These are phyloP conservation scores for Trichocladium uniseriatum DNA, from an alignment of 495 filamentous ascomycete genomes.

Conservation along the genomic window DNA sequence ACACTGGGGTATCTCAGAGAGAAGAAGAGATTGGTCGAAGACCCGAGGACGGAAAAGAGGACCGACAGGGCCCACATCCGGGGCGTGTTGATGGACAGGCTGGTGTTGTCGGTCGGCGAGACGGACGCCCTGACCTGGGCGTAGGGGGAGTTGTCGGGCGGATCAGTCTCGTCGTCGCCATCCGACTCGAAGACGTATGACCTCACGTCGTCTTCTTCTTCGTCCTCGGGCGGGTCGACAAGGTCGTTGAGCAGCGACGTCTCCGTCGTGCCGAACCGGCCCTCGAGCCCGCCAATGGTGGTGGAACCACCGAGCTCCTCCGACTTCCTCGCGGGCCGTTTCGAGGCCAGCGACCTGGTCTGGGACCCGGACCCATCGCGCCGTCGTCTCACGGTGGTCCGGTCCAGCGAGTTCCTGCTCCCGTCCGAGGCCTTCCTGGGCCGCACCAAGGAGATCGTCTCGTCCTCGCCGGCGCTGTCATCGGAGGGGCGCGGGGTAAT, in stretches of 20 bases:
- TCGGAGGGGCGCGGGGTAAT: constrained; percentile 29
- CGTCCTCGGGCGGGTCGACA: constrained; percentile 17
- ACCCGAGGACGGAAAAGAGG: constrained; percentile 69
- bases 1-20: constrained; percentile 78
- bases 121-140: constrained; percentile 72
- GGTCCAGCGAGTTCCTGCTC: neutral
- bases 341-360: constrained; percentile 5
- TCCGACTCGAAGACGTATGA: constrained; percentile 21
- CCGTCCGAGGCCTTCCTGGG: constrained; percentile 8
- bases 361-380: constrained; percentile 15
- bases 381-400: constrained; percentile 4
- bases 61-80: constrained; percentile 78
- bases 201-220: constrained; percentile 20
- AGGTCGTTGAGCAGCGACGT: constrained; percentile 29
- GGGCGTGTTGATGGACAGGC: constrained; percentile 72
- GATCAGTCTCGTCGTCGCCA: constrained; percentile 35
- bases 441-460: constrained; percentile 16
- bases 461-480: constrained; percentile 10
- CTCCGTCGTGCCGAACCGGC: constrained; percentile 38
- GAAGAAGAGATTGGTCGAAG: constrained; percentile 77
- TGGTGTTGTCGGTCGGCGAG: constrained; percentile 58
- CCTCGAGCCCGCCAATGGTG: constrained; percentile 35
- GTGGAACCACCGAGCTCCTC: constrained; percentile 35
- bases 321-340: constrained; percentile 21
- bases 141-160: constrained; percentile 56